Evolutionary conservation across 192 early-diverging fungal genomes (phyloP), one percentile per base, ranked within the genome.

Genomic region (Bifiguratus adelaidae): DNA sequence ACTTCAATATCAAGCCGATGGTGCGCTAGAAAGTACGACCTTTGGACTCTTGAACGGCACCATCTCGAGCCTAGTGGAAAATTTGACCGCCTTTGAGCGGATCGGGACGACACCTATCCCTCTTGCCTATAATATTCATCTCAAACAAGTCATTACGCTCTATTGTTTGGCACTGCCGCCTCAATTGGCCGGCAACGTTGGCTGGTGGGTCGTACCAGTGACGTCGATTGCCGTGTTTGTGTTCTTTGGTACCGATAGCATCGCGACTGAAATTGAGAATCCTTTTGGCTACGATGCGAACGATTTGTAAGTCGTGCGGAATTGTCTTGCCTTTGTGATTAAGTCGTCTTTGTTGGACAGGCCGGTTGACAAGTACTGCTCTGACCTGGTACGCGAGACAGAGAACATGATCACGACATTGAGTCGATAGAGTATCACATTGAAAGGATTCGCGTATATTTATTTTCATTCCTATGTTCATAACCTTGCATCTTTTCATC

Each of bases 21-120:
- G 72, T 25, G 43, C 72, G 46, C 63, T 82, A 24, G 75, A 77
- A 38, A 71, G 68, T 30, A 70, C 55, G 2, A 64, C 67, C 41
- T 50, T 61, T 19, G 61, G 65, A 19, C 54, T 58, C 26, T 67
- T 68, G 24, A 74, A 80, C 20, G 62, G 57, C 18, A 56, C 56
- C 9, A 34, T 87, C 8, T 79, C 70, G 21, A 53, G 53, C 6
- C 56, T 88, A 47, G 71, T 73, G 41, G 71, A 75, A 25, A 66
- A 74, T 45, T 59, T 82, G 12, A 61, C 70, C 37, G 63, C 63
- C 32, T 68, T 86, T 43, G 83, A 87, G 54, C 65, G 88, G 22
- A 81, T 90, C 50, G 58, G 78, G 1, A 60, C 68, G 41, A 83
- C 83, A 0, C 86, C 86, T 2, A 87, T 88, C 48, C 88, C 88